Percentiles rank a stretch among this genome's conserved stretches.
phyloP scores from a whole-genome alignment of 306 rosid genomes.

The Lupinus albus region DNA sequence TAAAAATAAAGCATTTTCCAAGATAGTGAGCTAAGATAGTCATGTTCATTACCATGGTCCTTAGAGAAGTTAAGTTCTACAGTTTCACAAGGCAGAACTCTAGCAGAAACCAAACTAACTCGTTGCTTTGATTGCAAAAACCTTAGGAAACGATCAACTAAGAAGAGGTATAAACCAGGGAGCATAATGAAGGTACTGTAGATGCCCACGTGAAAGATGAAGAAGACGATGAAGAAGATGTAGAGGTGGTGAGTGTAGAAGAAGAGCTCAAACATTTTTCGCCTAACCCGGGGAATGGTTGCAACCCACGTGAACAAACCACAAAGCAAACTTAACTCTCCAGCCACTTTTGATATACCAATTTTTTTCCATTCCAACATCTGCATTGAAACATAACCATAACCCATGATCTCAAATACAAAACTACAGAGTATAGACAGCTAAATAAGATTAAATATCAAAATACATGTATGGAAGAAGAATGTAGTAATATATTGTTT shows the following conservation, averaged over 20 bases:
- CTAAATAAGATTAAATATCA: neutral
- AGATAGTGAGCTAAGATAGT: neutral
- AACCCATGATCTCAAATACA: neutral
- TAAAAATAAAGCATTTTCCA: neutral
- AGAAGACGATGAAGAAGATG: slow-evolving; percentile 62
- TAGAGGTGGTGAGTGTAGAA: slow-evolving; percentile 73
- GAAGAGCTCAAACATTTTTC: slow-evolving; percentile 68
- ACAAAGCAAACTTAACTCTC: slow-evolving; percentile 56
- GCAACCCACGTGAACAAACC: slow-evolving; percentile 65
- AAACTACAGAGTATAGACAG: neutral
- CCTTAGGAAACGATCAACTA: slow-evolving; percentile 69
- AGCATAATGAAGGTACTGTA: slow-evolving; percentile 51
- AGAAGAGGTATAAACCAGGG: slow-evolving; percentile 74
- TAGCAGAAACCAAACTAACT: slow-evolving; percentile 50
- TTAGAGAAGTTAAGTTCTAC: slow-evolving; percentile 75
- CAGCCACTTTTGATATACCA: slow-evolving; percentile 58
- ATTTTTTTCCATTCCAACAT: slow-evolving; percentile 57
- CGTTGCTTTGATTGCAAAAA: slow-evolving; percentile 55
- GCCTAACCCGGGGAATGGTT: slow-evolving; percentile 56
- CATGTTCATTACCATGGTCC: slow-evolving; percentile 42
- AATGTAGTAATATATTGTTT: neutral
- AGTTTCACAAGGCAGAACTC: slow-evolving; percentile 57
- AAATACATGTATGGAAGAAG: neutral
- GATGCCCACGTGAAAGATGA: slow-evolving; percentile 67
- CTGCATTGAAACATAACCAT: slow-evolving; percentile 43